phyloP scores from a whole-genome alignment of 176 grass and related monocot genomes.

The Eleusine coracana region DNA sequence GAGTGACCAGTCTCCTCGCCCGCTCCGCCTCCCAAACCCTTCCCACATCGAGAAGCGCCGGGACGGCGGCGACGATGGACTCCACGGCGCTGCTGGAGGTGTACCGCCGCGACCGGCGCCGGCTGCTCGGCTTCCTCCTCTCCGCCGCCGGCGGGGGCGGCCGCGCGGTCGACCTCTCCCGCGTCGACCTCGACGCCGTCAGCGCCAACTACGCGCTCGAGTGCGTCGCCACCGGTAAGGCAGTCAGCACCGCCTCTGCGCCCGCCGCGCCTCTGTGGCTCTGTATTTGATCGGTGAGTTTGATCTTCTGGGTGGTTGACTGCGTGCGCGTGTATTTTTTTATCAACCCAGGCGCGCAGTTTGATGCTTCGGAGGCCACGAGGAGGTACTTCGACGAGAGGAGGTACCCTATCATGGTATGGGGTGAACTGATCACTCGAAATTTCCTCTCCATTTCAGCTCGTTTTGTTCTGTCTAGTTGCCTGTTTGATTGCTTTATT shows the following conservation, averaged over 20 bases:
- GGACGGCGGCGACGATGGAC: constrained; percentile 47
- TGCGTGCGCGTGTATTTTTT: constrained; percentile 11
- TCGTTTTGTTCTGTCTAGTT: neutral
- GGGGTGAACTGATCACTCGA: neutral
- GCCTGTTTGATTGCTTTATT: constrained; percentile 19
- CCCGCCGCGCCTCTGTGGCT: neutral
- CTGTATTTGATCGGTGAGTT: neutral
- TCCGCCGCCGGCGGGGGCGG: constrained; percentile 48
- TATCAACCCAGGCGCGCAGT: constrained; percentile 50
- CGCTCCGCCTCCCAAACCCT: constrained; percentile 27
- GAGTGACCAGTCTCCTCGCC: neutral
- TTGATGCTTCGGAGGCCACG: constrained; percentile 76
- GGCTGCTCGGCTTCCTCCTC: constrained; percentile 75
- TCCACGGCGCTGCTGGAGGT: constrained; percentile 55
- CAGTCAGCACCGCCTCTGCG: neutral
- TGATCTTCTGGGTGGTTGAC: neutral
- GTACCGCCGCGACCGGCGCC: constrained; percentile 78
- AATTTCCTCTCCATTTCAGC: constrained; percentile 24
- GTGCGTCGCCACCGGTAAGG: constrained; percentile 68
- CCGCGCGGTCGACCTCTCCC: constrained; percentile 56
- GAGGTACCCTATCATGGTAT: constrained; percentile 83
- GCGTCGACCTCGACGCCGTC: constrained; percentile 72
- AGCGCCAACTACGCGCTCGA: constrained; percentile 79
- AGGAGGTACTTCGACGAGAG: constrained; percentile 73
- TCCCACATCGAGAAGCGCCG: constrained; percentile 1